phyloP scores from a whole-genome alignment of 2,329 filamentous ascomycete species.

The Neobulgaria alba region DNA sequence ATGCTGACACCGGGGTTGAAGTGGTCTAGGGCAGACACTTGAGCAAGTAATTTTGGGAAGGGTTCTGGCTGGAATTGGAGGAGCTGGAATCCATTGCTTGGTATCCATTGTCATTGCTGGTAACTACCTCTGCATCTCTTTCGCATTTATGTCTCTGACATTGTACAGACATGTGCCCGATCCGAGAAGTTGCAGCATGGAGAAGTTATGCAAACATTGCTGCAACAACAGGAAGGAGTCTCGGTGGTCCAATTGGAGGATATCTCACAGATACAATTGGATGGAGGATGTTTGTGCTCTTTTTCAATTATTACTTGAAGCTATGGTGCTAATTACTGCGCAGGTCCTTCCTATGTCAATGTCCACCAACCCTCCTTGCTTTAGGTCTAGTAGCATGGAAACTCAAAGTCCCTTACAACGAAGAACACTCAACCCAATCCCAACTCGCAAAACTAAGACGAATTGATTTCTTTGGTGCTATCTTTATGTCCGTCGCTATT shows the following conservation, averaged over 20 bases:
- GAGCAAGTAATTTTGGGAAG: slow-evolving; percentile 41
- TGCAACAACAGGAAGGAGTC: slow-evolving; percentile 41
- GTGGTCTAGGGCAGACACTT: slow-evolving; percentile 39
- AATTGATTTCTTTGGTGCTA: slow-evolving; percentile 51
- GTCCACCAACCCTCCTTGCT: slow-evolving; percentile 44
- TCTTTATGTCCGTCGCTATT: slow-evolving; percentile 36
- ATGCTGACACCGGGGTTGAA: slow-evolving; percentile 10
- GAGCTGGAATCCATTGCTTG: slow-evolving; percentile 41
- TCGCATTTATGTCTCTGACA: background rate
- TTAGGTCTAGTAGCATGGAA: slow-evolving; percentile 32
- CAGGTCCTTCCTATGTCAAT: slow-evolving; percentile 47
- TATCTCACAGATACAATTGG: slow-evolving; percentile 50
- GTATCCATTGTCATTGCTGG: slow-evolving; percentile 44
- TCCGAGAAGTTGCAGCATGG: slow-evolving; percentile 45
- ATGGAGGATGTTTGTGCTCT: slow-evolving; percentile 49
- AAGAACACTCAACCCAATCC: background rate
- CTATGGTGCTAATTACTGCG: background rate
- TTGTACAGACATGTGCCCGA: slow-evolving; percentile 38
- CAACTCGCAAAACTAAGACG: slow-evolving; percentile 25
- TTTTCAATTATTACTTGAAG: background rate
- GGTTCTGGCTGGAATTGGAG: slow-evolving; percentile 42
- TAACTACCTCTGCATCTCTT: slow-evolving; percentile 15
- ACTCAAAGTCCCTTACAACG: slow-evolving; percentile 16
- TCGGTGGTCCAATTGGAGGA: slow-evolving; percentile 50
- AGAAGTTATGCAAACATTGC: slow-evolving; percentile 45